Conservation (phyloP, 163 green algal genomes). For the Smithsoniella earleae region DNA sequence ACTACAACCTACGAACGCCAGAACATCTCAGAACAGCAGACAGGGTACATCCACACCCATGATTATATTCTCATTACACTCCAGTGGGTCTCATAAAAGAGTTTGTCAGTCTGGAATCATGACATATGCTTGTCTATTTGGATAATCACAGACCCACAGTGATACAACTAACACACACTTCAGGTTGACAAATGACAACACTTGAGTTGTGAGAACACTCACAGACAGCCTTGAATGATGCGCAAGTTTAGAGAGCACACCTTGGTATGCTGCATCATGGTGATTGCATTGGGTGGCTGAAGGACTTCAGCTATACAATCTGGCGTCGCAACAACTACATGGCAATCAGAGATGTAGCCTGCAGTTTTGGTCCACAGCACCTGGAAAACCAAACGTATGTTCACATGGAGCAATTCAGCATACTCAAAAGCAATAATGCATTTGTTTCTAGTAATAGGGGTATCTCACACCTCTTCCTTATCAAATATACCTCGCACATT, state of each 20-base stretch:
- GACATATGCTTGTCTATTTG: too few relatives aligned
- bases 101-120: too few relatives aligned
- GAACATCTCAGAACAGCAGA: neutral
- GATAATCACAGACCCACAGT: too few relatives aligned
- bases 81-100: too few relatives aligned
- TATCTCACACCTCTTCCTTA: conserved; percentile 13
- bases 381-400: neutral
- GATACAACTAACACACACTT: too few relatives aligned
- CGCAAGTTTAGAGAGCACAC: neutral
- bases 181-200: too few relatives aligned
- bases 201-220: too few relatives aligned
- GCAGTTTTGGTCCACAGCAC: neutral
- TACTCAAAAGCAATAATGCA: too few relatives aligned
- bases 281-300: neutral
- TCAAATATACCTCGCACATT: conserved; percentile 24
- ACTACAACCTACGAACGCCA: conserved; percentile 12
- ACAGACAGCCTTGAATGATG: neutral
- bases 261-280: conserved; percentile 28
- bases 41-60: too few relatives aligned
- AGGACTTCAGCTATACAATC: conserved; percentile 21
- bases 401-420: neutral
- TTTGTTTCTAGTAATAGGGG: too few relatives aligned
- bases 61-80: too few relatives aligned
- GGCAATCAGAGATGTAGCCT: neutral
- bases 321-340: conserved; percentile 10